phyloP scores from a whole-genome alignment of 192 early-diverging fungal species.

The Entrophospora sp. region DNA sequence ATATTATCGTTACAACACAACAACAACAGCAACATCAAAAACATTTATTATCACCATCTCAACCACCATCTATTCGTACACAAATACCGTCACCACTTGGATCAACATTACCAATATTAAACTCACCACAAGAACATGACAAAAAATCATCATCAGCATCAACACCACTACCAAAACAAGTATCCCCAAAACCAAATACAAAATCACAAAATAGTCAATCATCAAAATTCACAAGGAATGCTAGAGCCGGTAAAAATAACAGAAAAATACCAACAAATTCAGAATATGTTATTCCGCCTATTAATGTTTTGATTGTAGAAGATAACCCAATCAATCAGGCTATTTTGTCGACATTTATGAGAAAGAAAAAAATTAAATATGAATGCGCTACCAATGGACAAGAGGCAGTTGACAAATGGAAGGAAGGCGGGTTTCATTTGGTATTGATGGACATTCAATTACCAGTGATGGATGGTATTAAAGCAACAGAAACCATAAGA shows the following conservation, averaged over 20 bases:
- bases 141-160: neutral
- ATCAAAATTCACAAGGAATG: neutral
- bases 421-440: constrained; percentile 52
- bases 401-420: constrained; percentile 77
- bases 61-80: too few species aligned
- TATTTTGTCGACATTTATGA: constrained; percentile 65
- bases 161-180: neutral
- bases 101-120: too few species aligned
- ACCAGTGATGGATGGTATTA: constrained; percentile 63
- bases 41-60: too few species aligned
- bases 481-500: constrained; percentile 56
- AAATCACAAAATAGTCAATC: too few species aligned
- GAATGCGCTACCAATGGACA: constrained; percentile 72
- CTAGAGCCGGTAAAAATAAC: constrained; percentile 1
- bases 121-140: too few species aligned
- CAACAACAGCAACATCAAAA: too few species aligned
- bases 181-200: neutral
- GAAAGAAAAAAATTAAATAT: constrained; percentile 58
- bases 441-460: constrained; percentile 70
- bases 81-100: too few species aligned
- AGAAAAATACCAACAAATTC: constrained; percentile 17
- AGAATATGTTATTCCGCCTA: constrained; percentile 42
- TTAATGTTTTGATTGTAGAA: constrained; percentile 77
- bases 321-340: constrained; percentile 70
- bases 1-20: too few species aligned